phyloP scores from a whole-genome alignment of 345 rosid species.

The Gossypium ekmanianum region DNA sequence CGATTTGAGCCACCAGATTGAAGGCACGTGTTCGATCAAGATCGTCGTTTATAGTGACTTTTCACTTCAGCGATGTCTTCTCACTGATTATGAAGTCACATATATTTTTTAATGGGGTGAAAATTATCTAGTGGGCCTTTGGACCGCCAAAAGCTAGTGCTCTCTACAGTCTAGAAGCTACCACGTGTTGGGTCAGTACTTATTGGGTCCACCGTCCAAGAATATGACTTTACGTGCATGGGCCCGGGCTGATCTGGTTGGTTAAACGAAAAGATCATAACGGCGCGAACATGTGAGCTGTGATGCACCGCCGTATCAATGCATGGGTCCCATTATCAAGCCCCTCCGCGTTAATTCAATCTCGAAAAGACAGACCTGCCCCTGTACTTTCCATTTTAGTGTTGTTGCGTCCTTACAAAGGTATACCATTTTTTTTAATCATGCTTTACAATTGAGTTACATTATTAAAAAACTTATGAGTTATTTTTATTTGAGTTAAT shows the following conservation, averaged over 20 bases:
- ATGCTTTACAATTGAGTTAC: too few species aligned
- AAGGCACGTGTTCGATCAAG: slow-evolving; percentile 24
- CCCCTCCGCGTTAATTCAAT: neutral
- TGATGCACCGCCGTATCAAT: slow-evolving; percentile 15
- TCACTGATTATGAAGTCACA: neutral
- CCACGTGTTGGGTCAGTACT: slow-evolving; percentile 18
- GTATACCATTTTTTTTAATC: neutral
- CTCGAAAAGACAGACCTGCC: neutral
- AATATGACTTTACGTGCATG: neutral
- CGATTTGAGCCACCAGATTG: slow-evolving; percentile 12
- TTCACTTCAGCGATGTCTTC: neutral
- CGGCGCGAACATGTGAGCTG: neutral
- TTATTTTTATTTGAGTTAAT: too few species aligned
- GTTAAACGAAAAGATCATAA: neutral
- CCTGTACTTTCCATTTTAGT: neutral
- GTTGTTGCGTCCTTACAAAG: neutral
- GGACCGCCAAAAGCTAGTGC: neutral
- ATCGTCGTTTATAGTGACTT: slow-evolving; percentile 2
- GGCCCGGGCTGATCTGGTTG: slow-evolving; percentile 14
- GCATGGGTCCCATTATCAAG: neutral
- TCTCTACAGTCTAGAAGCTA: slow-evolving; percentile 16
- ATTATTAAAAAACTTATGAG: too few species aligned
- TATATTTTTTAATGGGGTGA: neutral
- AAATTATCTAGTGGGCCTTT: neutral
- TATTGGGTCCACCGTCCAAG: neutral